Conservation (phyloP, 2,329 filamentous ascomycete species). For the Colletotrichum paranaense region DNA sequence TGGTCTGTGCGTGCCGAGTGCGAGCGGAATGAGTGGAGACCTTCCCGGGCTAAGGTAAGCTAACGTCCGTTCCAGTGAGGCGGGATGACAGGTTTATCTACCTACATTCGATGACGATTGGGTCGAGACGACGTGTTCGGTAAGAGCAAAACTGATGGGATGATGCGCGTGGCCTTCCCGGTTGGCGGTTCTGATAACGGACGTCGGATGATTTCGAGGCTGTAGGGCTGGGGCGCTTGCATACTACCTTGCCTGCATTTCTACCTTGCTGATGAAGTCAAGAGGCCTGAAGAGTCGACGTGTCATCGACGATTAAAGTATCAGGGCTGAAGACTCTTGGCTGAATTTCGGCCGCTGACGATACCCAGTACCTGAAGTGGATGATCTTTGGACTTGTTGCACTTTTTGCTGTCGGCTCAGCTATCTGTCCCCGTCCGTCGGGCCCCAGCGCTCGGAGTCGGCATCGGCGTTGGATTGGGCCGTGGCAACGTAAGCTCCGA, state of each 20-base stretch:
- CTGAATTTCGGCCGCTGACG: background rate
- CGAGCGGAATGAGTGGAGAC: conserved; percentile 3
- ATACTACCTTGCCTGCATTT: background rate
- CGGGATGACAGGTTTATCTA: background rate
- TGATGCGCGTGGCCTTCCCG: background rate
- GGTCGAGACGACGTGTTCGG: background rate
- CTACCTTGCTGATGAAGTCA: background rate
- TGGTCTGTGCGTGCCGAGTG: conserved; percentile 33
- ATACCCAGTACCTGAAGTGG: background rate
- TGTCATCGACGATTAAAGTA: background rate
- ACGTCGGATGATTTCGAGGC: background rate
- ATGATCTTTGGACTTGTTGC: background rate
- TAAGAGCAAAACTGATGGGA: background rate
- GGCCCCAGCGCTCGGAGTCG: background rate
- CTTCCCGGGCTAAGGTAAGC: background rate
- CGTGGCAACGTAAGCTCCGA: background rate
- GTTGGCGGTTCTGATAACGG: background rate
- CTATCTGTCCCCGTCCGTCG: background rate
- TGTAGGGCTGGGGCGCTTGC: background rate
- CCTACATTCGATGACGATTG: background rate
- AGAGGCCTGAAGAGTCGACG: background rate
- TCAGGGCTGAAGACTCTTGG: background rate
- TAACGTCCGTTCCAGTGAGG: background rate
- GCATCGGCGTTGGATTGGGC: background rate
- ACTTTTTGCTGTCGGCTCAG: background rate